A percentile compares a stretch with the other conserved stretches of the same genome.
Evolutionary conservation across 371 early-diverging fungal species (phyloP).

Genomic region (Entomophthora muscae): DNA sequence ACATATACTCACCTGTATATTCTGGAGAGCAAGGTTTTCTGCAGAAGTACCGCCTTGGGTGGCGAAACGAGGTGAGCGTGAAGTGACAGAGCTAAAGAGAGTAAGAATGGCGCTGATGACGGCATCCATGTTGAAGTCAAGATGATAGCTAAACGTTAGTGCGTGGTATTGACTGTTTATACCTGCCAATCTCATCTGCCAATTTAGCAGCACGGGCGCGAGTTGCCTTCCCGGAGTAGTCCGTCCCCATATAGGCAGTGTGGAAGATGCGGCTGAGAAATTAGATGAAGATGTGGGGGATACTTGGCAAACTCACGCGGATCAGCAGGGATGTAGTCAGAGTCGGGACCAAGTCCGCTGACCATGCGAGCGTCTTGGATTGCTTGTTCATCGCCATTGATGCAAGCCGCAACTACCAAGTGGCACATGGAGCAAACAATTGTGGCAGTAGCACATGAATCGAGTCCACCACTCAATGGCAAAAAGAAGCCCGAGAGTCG

Average conservation of each 20-base stretch:
- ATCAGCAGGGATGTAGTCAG: slow-evolving; percentile 49
- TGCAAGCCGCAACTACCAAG: slow-evolving; percentile 52
- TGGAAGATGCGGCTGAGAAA: slow-evolving; percentile 55
- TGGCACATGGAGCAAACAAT: slow-evolving; percentile 92
- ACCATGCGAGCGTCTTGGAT: slow-evolving; percentile 56
- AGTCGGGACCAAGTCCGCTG: slow-evolving; percentile 26
- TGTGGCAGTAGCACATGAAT: slow-evolving; percentile 84
- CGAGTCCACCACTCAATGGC: slow-evolving; percentile 93
- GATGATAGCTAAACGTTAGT: slow-evolving; percentile 53
- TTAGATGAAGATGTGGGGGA: not conserved
- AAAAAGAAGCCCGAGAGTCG: slow-evolving; percentile 81
- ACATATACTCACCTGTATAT: slow-evolving; percentile 48
- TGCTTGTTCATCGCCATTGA: slow-evolving; percentile 43
- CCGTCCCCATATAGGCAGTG: slow-evolving; percentile 91
- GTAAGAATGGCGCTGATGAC: slow-evolving; percentile 54
- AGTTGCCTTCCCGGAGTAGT: slow-evolving; percentile 76
- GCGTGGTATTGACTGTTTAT: slow-evolving; percentile 6
- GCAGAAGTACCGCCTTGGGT: slow-evolving; percentile 68
- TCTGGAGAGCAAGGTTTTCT: slow-evolving; percentile 92
- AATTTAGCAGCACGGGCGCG: slow-evolving; percentile 58
- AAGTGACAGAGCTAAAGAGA: slow-evolving; percentile 62
- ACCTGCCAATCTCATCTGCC: slow-evolving; percentile 64
- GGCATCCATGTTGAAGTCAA: slow-evolving; percentile 72
- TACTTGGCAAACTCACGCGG: slow-evolving; percentile 67
- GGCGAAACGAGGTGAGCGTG: slow-evolving; percentile 53